Percentiles rank a stretch among this genome's conserved stretches.
Evolutionary conservation across 805 yeast genomes (phyloP).

Genomic region (Candida schatavii): DNA sequence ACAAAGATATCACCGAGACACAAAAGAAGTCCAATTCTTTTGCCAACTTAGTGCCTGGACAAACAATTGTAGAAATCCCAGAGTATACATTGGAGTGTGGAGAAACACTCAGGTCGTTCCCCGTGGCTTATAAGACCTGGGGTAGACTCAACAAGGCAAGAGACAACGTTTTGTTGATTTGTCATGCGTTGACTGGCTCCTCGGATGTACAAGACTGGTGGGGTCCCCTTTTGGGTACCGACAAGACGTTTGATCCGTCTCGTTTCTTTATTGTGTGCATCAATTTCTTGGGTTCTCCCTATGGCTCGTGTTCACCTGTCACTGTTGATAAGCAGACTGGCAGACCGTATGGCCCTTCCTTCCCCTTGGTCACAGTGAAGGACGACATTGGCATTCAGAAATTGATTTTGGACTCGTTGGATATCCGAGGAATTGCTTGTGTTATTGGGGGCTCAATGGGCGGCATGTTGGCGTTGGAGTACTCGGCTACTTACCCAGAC

Average conservation of each 20-base stretch:
- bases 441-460: constrained; percentile 99
- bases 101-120: constrained; percentile 65
- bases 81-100: constrained; percentile 78
- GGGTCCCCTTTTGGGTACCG: constrained; percentile 91
- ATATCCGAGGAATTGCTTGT: constrained; percentile 75
- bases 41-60: constrained; percentile 67
- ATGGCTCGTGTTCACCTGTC: constrained; percentile 92
- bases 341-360: constrained; percentile 85
- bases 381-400: constrained; percentile 86
- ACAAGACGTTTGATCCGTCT: constrained; percentile 86
- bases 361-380: constrained; percentile 89
- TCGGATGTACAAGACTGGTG: constrained; percentile 98
- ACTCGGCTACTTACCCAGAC: constrained; percentile 62
- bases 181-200: constrained; percentile 95
- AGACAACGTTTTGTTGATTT: constrained; percentile 82
- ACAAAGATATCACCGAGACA: constrained; percentile 39
- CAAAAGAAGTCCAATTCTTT: constrained; percentile 62
- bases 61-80: constrained; percentile 76
- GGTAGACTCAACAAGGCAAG: constrained; percentile 70
- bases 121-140: constrained; percentile 96
- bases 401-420: constrained; percentile 72
- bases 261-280: constrained; percentile 83
- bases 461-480: constrained; percentile 93
- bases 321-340: constrained; percentile 76
- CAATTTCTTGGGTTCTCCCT: constrained; percentile 94